Conservation (phyloP, 345 rosid genomes). For the Hibiscus trionum region DNA sequence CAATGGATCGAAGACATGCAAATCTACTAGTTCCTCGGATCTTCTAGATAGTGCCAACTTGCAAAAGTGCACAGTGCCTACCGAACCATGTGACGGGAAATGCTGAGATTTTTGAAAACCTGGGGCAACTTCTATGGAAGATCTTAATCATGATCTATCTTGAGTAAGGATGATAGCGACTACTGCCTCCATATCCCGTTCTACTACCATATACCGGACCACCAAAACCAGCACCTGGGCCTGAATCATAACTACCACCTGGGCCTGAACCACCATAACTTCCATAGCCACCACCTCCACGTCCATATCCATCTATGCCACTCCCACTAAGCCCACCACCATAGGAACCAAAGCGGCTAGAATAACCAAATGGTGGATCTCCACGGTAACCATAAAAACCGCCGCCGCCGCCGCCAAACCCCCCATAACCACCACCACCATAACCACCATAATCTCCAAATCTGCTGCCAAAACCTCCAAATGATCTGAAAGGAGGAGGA, state of each 20-base stretch:
- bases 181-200: slow-evolving; percentile 21
- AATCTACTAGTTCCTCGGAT: slow-evolving; percentile 6
- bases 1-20: not conserved
- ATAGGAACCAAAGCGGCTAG: not conserved
- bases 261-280: slow-evolving; percentile 22
- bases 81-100: slow-evolving; percentile 1
- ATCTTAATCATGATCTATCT: slow-evolving; percentile 22
- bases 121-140: slow-evolving; percentile 18
- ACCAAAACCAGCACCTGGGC: slow-evolving; percentile 20
- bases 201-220: slow-evolving; percentile 18
- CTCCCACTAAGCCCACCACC: slow-evolving; percentile 6
- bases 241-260: slow-evolving; percentile 18
- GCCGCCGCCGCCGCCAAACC: slow-evolving; percentile 8
- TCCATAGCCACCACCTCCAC: slow-evolving; percentile 23
- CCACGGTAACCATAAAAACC: slow-evolving; percentile 18
- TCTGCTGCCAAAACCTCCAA: slow-evolving; percentile 22
- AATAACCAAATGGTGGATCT: slow-evolving; percentile 1
- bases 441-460: slow-evolving; percentile 21
- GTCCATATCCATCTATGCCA: slow-evolving; percentile 12
- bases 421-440: slow-evolving; percentile 18
- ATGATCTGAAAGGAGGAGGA: slow-evolving; percentile 21
- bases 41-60: slow-evolving; percentile 13
- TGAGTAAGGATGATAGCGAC: slow-evolving; percentile 25
- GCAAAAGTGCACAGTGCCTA: slow-evolving; percentile 6
- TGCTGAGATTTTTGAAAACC: slow-evolving; percentile 6